phyloP scores from a whole-genome alignment of 257 asterid genomes.

The Primulina eburnea region DNA sequence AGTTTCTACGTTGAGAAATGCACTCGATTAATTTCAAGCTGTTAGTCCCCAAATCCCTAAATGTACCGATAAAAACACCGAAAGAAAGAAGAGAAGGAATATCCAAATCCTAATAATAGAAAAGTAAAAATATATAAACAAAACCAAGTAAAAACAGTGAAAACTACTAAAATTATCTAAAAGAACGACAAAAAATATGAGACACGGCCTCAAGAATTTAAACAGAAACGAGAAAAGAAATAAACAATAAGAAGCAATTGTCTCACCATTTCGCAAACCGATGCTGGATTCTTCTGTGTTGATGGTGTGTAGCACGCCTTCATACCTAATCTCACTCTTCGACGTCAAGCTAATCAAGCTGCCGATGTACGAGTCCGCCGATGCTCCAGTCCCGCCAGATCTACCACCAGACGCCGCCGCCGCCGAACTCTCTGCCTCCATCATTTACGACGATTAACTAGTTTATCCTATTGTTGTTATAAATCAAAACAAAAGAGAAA shows the following conservation, averaged over 20 bases:
- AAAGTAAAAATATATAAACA: background rate
- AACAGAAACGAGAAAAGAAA: background rate
- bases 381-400: conserved; percentile 60
- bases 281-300: conserved; percentile 96
- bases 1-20: background rate
- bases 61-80: background rate
- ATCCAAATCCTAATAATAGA: background rate
- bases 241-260: background rate
- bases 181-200: background rate
- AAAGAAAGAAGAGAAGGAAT: background rate
- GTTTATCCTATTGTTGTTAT: background rate
- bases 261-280: conserved; percentile 83
- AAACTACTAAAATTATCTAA: conserved; percentile 13
- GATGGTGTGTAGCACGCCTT: conserved; percentile 80
- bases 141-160: background rate
- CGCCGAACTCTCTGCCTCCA: conserved; percentile 74
- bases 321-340: conserved; percentile 94
- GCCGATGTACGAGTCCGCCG: conserved; percentile 92
- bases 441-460: conserved; percentile 20
- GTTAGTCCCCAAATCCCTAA: background rate
- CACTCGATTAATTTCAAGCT: background rate
- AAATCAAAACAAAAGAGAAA: no score
- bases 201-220: background rate
- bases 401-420: conserved; percentile 46
- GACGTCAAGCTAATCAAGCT: conserved; percentile 93